Percentiles rank a stretch among this genome's conserved stretches.
Conservation (phyloP, 345 rosid genomes). For the Lumnitzera racemosa region DNA sequence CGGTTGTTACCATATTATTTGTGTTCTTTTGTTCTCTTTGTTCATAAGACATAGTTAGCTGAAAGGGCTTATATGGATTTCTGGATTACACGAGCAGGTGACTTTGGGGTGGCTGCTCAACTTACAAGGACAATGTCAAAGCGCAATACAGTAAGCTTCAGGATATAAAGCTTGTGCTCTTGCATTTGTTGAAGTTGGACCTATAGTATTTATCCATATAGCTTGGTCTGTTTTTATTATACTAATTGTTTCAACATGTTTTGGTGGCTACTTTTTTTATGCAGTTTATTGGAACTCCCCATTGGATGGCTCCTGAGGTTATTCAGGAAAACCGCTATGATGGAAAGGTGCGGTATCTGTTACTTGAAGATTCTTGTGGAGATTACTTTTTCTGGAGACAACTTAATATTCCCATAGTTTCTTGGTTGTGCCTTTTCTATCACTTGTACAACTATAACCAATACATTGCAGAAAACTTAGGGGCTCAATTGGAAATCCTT, state of each 20-base stretch:
- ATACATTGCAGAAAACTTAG: no score
- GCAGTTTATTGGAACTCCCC: conserved; percentile 99
- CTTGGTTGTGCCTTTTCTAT: background rate
- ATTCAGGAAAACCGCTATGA: conserved; percentile 99
- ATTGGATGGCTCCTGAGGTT: conserved; percentile 99
- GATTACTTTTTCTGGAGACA: conserved; percentile 7
- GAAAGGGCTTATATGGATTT: background rate
- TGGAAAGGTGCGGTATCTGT: conserved; percentile 67
- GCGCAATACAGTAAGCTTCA: conserved; percentile 70
- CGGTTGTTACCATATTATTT: background rate
- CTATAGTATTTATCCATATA: background rate
- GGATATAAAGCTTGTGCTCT: background rate
- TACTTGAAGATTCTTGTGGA: conserved; percentile 8
- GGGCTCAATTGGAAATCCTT: no score
- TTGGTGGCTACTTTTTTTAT: conserved; percentile 3
- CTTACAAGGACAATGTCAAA: conserved; percentile 99
- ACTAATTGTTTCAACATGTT: background rate
- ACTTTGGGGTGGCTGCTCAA: conserved; percentile 99
- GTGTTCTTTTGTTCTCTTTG: background rate
- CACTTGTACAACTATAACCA: no score
- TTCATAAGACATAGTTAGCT: background rate
- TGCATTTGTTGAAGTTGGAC: background rate
- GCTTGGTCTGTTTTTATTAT: background rate
- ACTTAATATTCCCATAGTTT: background rate
- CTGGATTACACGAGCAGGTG: conserved; percentile 47